These are phyloP conservation scores for Entonaema liquescens DNA, from an alignment of 495 filamentous ascomycete genomes.

Conservation along the genomic window DNA sequence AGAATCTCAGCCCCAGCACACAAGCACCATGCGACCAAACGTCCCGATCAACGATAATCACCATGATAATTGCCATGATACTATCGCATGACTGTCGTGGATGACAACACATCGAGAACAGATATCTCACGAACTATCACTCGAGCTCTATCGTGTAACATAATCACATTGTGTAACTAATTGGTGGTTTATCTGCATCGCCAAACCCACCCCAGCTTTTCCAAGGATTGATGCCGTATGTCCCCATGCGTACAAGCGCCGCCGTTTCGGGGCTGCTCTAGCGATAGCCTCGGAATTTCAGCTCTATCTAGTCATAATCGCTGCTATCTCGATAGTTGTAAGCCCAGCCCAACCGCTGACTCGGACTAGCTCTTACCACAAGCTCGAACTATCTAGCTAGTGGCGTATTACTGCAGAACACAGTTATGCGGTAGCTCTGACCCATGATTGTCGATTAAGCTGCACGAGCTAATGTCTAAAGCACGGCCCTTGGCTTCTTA, in stretches of 20 bases:
- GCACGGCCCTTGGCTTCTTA: too few species aligned
- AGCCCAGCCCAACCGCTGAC: neutral
- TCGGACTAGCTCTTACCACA: neutral
- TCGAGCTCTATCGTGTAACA: constrained; percentile 13
- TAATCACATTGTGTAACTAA: constrained; percentile 32
- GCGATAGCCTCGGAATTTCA: neutral
- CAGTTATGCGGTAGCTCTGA: neutral
- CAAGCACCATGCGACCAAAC: neutral
- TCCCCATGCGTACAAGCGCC: constrained; percentile 1
- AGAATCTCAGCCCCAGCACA: neutral
- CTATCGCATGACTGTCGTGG: constrained; percentile 3
- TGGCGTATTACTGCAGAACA: neutral
- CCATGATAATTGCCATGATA: neutral
- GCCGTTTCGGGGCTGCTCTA: neutral
- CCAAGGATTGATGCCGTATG: neutral
- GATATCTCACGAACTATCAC: neutral
- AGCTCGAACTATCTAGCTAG: neutral
- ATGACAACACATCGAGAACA: constrained; percentile 4
- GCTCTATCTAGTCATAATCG: neutral
- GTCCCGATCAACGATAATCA: too few species aligned
- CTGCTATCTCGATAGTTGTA: neutral
- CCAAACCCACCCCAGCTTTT: neutral
- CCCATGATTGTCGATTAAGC: too few species aligned
- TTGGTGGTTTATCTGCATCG: constrained; percentile 39
- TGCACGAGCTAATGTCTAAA: too few species aligned